These are phyloP conservation scores for Stygiomarasmius scandens DNA, from an alignment of 1,284 basidiomycete species.

Conservation along the genomic window DNA sequence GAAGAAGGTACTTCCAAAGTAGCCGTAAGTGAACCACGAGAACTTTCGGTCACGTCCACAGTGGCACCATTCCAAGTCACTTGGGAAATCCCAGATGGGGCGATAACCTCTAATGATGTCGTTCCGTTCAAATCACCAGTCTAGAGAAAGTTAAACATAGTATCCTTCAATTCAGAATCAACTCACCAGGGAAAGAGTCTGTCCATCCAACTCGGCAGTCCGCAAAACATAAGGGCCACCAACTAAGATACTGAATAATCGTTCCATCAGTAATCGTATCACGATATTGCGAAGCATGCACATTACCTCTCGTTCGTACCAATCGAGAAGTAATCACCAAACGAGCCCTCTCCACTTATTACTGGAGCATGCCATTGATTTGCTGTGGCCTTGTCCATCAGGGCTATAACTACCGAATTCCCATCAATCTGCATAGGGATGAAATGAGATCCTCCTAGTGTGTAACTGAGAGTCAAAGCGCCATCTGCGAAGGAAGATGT, in stretches of 20 bases:
- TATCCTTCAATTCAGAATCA: not conserved
- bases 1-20: slow-evolving; percentile 21
- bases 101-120: slow-evolving; percentile 46
- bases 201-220: slow-evolving; percentile 38
- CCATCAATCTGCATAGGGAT: slow-evolving; percentile 32
- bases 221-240: slow-evolving; percentile 55
- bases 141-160: slow-evolving; percentile 24
- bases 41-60: slow-evolving; percentile 25
- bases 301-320: slow-evolving; percentile 50
- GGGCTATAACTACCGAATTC: slow-evolving; percentile 36
- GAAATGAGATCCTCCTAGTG: slow-evolving; percentile 36
- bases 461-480: slow-evolving; percentile 41
- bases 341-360: slow-evolving; percentile 37
- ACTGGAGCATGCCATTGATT: slow-evolving; percentile 51
- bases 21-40: slow-evolving; percentile 35
- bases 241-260: slow-evolving; percentile 43
- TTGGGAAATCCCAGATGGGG: slow-evolving; percentile 36
- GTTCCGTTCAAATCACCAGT: slow-evolving; percentile 52
- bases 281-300: slow-evolving; percentile 1
- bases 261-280: not conserved
- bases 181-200: slow-evolving; percentile 39
- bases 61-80: slow-evolving; percentile 50
- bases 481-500: slow-evolving; percentile 33
- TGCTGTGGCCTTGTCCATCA: slow-evolving; percentile 49
- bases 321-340: slow-evolving; percentile 48